These are phyloP conservation scores for Pyracantha coccinea DNA, from an alignment of 331 rosid genomes.

Conservation along the genomic window DNA sequence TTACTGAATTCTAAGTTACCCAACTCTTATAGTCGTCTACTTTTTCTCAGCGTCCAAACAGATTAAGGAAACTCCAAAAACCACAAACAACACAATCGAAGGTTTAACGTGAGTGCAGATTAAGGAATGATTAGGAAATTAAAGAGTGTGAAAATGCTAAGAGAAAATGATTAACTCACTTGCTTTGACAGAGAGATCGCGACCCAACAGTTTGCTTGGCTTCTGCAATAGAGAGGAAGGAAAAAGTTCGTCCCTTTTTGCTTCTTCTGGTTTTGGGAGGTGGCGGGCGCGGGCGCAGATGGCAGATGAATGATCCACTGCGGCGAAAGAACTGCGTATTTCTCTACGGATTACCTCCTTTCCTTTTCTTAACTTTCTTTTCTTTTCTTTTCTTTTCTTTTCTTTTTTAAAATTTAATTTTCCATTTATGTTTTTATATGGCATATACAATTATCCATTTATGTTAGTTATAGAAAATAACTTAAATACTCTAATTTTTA, in stretches of 20 bases:
- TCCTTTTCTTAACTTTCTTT: no score
- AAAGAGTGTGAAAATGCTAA: neutral
- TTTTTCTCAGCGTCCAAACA: slow-evolving; percentile 6
- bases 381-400: no score
- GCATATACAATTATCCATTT: no score
- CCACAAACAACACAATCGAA: neutral
- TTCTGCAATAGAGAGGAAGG: neutral
- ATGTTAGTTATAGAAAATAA: no score
- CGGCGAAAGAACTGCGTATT: neutral
- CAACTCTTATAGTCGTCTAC: neutral
- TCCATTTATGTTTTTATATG: no score
- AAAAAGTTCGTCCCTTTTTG: neutral
- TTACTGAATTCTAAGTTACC: neutral
- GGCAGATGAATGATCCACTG: neutral
- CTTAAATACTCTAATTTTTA: no score
- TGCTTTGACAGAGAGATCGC: slow-evolving; percentile 1
- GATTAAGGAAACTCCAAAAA: neutral
- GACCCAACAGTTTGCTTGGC: neutral
- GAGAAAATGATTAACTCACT: slow-evolving; percentile 8
- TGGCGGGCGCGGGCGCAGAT: neutral
- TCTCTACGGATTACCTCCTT: neutral
- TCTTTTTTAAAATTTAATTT: no score
- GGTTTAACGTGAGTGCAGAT: neutral
- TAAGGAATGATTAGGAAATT: neutral
- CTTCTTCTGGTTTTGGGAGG: neutral